Evolutionary conservation across 352 stramenopile species (phyloP).

Genomic region (Globisporangium rhizosaccharum): DNA sequence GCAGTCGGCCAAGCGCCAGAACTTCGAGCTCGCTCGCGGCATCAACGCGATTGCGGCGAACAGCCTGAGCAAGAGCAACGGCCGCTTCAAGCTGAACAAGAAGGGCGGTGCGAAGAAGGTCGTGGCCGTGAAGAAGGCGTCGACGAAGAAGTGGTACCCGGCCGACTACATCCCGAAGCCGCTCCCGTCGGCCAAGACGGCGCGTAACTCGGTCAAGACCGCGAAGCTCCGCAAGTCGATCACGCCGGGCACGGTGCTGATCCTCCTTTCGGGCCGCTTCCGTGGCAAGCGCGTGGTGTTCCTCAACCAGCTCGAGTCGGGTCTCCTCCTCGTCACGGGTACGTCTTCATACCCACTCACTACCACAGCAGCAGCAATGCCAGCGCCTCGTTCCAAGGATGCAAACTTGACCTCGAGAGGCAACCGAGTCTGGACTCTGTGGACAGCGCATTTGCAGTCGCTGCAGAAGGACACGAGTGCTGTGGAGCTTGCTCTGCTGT

Average conservation of each 20-base stretch:
- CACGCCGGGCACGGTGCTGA: slow-evolving; percentile 96
- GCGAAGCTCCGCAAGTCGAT: slow-evolving; percentile 95
- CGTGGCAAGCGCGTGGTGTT: slow-evolving; percentile 99
- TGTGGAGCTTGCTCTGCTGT: slow-evolving; percentile 6
- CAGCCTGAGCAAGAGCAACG: slow-evolving; percentile 54
- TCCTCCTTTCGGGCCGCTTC: slow-evolving; percentile 97
- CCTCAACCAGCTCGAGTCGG: slow-evolving; percentile 96
- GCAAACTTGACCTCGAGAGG: slow-evolving; percentile 69
- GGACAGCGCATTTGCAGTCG: not conserved
- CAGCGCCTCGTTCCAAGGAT: slow-evolving; percentile 46
- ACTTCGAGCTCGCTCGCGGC: slow-evolving; percentile 66
- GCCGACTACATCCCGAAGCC: slow-evolving; percentile 73
- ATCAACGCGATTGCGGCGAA: slow-evolving; percentile 78
- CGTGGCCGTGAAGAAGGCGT: slow-evolving; percentile 29
- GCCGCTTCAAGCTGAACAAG: slow-evolving; percentile 51
- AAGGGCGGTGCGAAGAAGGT: slow-evolving; percentile 68
- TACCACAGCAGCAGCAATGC: not conserved
- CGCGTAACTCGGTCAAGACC: slow-evolving; percentile 81
- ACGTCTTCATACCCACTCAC: slow-evolving; percentile 14
- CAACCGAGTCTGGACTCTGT: slow-evolving; percentile 16
- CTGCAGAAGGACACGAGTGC: slow-evolving; percentile 9
- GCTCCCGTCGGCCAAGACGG: slow-evolving; percentile 69
- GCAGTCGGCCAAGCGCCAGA: slow-evolving; percentile 38
- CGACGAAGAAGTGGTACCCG: slow-evolving; percentile 74
- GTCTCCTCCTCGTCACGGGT: slow-evolving; percentile 95